phyloP scores from a whole-genome alignment of 805 yeast species.

The Candida sonorensis region DNA sequence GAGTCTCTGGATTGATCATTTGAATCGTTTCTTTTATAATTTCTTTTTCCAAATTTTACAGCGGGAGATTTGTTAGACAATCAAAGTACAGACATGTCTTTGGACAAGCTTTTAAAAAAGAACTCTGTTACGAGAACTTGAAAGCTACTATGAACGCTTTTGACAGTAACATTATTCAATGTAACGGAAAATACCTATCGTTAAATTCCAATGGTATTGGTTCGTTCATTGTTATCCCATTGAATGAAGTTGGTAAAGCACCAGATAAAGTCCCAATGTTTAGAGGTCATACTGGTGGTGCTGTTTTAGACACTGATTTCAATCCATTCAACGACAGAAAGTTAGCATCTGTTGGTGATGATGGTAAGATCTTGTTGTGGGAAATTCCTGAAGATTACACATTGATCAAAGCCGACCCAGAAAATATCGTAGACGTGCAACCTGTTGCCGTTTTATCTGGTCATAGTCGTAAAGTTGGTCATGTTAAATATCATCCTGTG shows the following conservation, averaged over 20 bases:
- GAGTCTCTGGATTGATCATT: no score
- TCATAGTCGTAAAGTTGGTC: conserved; percentile 94
- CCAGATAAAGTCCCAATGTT: conserved; percentile 92
- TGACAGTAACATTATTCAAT: conserved; percentile 86
- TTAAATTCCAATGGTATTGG: conserved; percentile 96
- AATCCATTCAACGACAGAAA: conserved; percentile 79
- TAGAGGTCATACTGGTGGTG: conserved; percentile 94
- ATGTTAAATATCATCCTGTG: conserved; percentile 80
- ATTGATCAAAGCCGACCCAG: conserved; percentile 48
- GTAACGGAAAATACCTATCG: conserved; percentile 79
- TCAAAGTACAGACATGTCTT: conserved; percentile 95
- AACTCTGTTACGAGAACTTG: conserved; percentile 66
- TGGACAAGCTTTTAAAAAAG: conserved; percentile 78
- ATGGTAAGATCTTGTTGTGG: conserved; percentile 80
- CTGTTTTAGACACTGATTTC: conserved; percentile 92
- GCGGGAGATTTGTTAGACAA: conserved; percentile 90
- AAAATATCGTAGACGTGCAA: conserved; percentile 54
- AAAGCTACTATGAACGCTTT: conserved; percentile 87
- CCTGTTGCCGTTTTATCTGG: conserved; percentile 72
- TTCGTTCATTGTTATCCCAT: conserved; percentile 90
- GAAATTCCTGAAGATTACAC: conserved; percentile 78
- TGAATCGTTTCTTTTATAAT: neutral
- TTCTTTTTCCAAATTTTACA: conserved; percentile 15
- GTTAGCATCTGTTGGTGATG: conserved; percentile 76
- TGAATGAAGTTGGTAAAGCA: conserved; percentile 79